Base-by-base conservation (phyloP, 805 yeast species). In the Nakazawaea molendinolei region DNA sequence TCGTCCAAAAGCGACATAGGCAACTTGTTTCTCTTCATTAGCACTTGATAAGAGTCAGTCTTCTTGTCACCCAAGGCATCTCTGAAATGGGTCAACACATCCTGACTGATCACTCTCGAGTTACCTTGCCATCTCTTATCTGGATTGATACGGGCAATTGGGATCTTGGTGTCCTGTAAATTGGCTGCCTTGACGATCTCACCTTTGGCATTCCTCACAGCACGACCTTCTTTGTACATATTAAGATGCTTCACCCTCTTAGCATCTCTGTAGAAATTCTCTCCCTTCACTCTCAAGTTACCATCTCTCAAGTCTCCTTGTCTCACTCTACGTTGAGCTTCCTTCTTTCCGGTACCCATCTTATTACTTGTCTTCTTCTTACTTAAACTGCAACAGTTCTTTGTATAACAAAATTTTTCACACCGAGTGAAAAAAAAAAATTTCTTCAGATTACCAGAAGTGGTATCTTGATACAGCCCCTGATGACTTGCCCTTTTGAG, bases 101-200 rank as follows among this genome's bases (percentile, higher is more conserved):
- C 96, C 58, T 90, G 98, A 4, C 97, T 90, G 53, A 90, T 90
- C 27, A 90, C 98, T 54, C 98, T 76, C 10, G 98, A 86, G 61
- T 87, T 92, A 33, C 96, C 96, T 55, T 92, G 92, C 98, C 97
- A 90, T 55, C 94, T 76, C 58, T 95, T 76, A 59, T 90, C 90
- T 5, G 98, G 97, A 55, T 86, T 95, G 29, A 90, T 94, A 43
- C 98, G 71, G 2, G 97, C 97, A 45, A 68, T 76, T 10, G 97
- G 97, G 20, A 84, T 69, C 44, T 86, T 89, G 4, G 86, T 78
- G 47, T 84, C 79, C 58, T 90, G 98, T 40, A 90, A 71, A 20
- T 76, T 79, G 14, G 97, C 97, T 29, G 95, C 95, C 53, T 75
- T 70, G 37, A 86, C 71, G 41, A 89, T 72, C 22, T 87, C 95